phyloP scores from a whole-genome alignment of 257 asterid species.

The Solanum virginianum region DNA sequence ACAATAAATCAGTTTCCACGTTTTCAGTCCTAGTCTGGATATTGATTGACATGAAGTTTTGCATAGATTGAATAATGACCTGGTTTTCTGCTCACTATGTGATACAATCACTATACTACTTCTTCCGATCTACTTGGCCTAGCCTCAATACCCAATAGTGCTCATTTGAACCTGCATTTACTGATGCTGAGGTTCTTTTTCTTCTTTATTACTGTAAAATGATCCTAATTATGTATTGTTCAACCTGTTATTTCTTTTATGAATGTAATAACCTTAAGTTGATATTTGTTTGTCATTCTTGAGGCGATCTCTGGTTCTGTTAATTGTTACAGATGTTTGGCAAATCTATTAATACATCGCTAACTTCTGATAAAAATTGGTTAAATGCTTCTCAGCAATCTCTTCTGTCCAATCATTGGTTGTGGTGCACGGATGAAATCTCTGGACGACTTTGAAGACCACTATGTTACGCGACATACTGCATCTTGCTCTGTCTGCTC shows the following conservation, averaged over 20 bases:
- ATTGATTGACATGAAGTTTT: not conserved
- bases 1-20: not conserved
- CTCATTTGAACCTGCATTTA: not conserved
- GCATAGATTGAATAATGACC: not conserved
- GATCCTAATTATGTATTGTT: not conserved
- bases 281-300: not conserved
- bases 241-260: not conserved
- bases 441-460: slow-evolving; percentile 84
- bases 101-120: not conserved
- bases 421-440: slow-evolving; percentile 60
- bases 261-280: not conserved
- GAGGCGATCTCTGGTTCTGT: not conserved
- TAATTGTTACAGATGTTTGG: not conserved
- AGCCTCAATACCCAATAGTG: not conserved
- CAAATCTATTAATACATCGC: not conserved
- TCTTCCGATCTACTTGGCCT: not conserved
- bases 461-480: slow-evolving; percentile 69
- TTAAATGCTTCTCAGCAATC: slow-evolving; percentile 20
- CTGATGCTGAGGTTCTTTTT: not conserved
- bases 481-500: slow-evolving; percentile 94
- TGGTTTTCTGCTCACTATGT: not conserved
- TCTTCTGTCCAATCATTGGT: slow-evolving; percentile 75
- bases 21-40: not conserved
- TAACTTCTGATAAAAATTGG: not conserved
- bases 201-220: not conserved